A percentile compares a stretch with the other conserved stretches of the same genome.
Conservation (phyloP, 2,329 filamentous ascomycete genomes). For the Onygena corvina region DNA sequence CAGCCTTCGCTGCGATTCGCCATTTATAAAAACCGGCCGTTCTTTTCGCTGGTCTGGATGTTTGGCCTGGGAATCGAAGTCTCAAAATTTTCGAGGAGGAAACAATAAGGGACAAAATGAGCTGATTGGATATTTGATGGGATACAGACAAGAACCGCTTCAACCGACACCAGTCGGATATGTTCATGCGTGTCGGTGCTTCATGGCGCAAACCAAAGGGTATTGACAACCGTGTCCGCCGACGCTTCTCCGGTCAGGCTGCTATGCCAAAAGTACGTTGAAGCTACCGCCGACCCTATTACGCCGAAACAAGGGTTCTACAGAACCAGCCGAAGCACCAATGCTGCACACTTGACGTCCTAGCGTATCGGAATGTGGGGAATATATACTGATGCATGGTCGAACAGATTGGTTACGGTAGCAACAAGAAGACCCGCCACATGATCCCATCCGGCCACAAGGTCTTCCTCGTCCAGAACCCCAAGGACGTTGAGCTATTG, state of each 20-base stretch:
- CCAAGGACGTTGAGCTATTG: slow-evolving; percentile 88
- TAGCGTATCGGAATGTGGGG: background rate
- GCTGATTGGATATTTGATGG: slow-evolving; percentile 23
- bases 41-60: background rate
- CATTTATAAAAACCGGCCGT: background rate
- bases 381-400: slow-evolving; percentile 1
- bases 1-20: background rate
- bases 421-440: slow-evolving; percentile 99
- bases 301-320: background rate
- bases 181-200: slow-evolving; percentile 80
- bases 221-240: slow-evolving; percentile 96
- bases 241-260: slow-evolving; percentile 92
- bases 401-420: slow-evolving; percentile 86
- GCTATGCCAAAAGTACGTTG: slow-evolving; percentile 92
- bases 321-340: background rate
- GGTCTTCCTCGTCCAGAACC: slow-evolving; percentile 98
- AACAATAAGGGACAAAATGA: slow-evolving; percentile 3
- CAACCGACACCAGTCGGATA: slow-evolving; percentile 94
- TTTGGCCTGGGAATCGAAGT: background rate
- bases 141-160: slow-evolving; percentile 77
- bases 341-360: background rate
- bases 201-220: slow-evolving; percentile 99
- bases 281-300: background rate
- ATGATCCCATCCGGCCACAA: slow-evolving; percentile 99
- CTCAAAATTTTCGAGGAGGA: background rate